Evolutionary conservation across 176 grass and related monocot genomes (phyloP).

Genomic region (Dendrocalamus sinicus): DNA sequence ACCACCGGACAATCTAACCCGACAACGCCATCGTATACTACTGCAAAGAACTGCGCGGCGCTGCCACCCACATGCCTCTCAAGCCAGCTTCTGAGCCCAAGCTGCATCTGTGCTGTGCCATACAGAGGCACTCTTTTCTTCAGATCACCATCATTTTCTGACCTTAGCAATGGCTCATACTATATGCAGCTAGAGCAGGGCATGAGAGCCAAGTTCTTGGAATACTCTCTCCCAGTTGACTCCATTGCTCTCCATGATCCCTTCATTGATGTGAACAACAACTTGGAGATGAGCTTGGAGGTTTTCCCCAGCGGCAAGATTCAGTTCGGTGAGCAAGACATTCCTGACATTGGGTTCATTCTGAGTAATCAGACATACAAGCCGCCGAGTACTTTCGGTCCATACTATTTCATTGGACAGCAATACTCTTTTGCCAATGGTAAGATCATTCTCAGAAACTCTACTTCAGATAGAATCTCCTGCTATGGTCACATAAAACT

Average conservation of each 20-base stretch:
- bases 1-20: conserved; percentile 33
- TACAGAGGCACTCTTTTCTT: conserved; percentile 77
- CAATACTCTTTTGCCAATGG: conserved; percentile 51
- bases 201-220: conserved; percentile 43
- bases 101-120: conserved; percentile 65
- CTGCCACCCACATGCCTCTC: conserved; percentile 44
- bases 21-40: conserved; percentile 42
- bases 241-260: conserved; percentile 56
- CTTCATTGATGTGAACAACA: conserved; percentile 49
- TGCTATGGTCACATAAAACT: not conserved
- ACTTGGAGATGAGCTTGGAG: conserved; percentile 56
- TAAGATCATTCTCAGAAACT: conserved; percentile 40
- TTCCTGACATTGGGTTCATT: conserved; percentile 51
- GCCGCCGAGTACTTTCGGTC: conserved; percentile 40
- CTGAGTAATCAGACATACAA: conserved; percentile 86
- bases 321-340: conserved; percentile 55
- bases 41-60: conserved; percentile 38
- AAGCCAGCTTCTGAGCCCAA: conserved; percentile 60
- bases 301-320: conserved; percentile 60
- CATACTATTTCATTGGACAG: conserved; percentile 69
- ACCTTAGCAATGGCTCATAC: conserved; percentile 60
- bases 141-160: conserved; percentile 76
- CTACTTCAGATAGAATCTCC: not conserved
- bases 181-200: conserved; percentile 43
- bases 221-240: conserved; percentile 36